Conservation (phyloP, 768 basidiomycete genomes). For the Mycena chlorophos region DNA sequence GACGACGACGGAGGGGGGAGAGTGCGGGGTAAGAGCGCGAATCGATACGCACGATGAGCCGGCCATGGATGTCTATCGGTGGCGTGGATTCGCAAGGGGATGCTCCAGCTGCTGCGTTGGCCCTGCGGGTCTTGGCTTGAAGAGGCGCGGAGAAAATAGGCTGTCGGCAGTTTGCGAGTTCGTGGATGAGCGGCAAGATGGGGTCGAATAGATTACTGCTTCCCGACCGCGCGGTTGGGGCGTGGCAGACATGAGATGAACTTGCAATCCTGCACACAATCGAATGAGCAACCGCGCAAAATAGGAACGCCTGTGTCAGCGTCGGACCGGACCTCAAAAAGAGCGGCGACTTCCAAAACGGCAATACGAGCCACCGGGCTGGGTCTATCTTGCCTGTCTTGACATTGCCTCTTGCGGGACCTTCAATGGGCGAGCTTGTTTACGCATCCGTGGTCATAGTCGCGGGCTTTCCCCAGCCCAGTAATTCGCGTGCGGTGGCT, state of each 20-base stretch:
- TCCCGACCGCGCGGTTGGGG: neutral
- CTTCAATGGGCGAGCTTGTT: neutral
- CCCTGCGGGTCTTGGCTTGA: neutral
- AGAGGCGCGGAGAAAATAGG: neutral
- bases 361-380: neutral
- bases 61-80: neutral
- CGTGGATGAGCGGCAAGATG: neutral
- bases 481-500: neutral
- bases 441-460: neutral
- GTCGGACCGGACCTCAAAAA: neutral
- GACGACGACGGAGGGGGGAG: neutral
- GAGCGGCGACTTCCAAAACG: neutral
- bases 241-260: neutral
- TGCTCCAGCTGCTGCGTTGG: neutral
- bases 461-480: neutral
- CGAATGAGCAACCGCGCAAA: neutral
- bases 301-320: neutral
- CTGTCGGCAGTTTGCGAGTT: neutral
- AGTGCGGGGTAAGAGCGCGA: neutral
- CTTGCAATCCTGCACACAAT: neutral
- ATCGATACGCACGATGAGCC: neutral
- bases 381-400: neutral
- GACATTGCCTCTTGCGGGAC: neutral
- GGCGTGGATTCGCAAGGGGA: neutral
- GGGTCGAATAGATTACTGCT: neutral